Conservation (phyloP, 2,329 filamentous ascomycete species). For the Colletotrichum simmondsii region DNA sequence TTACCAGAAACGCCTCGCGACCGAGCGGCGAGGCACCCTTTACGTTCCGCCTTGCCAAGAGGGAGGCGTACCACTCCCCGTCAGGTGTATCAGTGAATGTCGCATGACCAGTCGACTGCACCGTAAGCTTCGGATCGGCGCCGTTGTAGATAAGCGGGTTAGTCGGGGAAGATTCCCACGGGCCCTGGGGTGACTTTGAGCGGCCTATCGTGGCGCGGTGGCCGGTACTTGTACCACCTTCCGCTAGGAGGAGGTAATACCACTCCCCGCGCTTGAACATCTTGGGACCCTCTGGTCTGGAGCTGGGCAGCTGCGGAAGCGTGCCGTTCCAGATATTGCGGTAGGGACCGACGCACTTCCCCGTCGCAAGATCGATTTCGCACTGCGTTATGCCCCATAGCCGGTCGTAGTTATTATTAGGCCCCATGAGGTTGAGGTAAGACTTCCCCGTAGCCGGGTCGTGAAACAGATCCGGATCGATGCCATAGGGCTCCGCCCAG, state of each 20-base stretch:
- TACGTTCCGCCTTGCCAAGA: conserved; percentile 36
- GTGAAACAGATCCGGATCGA: conserved; percentile 33
- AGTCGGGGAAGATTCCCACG: conserved; percentile 51
- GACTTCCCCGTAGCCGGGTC: conserved; percentile 32
- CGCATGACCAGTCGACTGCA: conserved; percentile 38
- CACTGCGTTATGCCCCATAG: conserved; percentile 40
- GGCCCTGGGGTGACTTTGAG: conserved; percentile 46
- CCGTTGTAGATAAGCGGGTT: conserved; percentile 48
- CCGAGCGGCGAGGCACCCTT: conserved; percentile 35
- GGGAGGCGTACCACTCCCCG: conserved; percentile 38
- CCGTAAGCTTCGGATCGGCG: conserved; percentile 33
- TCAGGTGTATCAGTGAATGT: conserved; percentile 37
- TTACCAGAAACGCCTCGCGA: conserved; percentile 38
- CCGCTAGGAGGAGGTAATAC: conserved; percentile 21
- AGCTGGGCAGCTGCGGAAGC: conserved; percentile 29
- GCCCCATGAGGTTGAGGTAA: conserved; percentile 38
- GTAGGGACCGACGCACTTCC: conserved; percentile 37
- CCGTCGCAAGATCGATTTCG: conserved; percentile 36
- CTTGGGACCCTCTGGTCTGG: conserved; percentile 36
- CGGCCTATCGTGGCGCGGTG: conserved; percentile 55
- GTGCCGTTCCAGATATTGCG: conserved; percentile 39
- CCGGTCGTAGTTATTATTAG: conserved; percentile 38
- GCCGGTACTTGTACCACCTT: conserved; percentile 45
- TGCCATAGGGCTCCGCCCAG: conserved; percentile 30
- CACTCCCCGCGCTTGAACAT: conserved; percentile 23